Percentiles rank a stretch among this genome's conserved stretches.
These are phyloP conservation scores for Diaporthe citriasiana DNA, from an alignment of 2,329 filamentous ascomycete species.

Conservation along the genomic window DNA sequence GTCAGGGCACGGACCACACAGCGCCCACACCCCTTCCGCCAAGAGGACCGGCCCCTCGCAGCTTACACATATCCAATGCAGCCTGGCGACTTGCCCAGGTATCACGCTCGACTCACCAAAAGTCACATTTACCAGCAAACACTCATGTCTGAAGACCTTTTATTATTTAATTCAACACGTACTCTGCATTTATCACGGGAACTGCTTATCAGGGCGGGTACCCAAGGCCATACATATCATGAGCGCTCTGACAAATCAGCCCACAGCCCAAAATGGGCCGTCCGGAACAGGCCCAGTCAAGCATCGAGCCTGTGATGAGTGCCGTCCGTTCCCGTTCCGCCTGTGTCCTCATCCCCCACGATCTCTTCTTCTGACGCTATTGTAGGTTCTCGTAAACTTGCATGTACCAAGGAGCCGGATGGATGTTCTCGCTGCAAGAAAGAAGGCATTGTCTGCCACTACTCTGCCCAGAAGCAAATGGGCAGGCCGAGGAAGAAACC, in stretches of 20 bases:
- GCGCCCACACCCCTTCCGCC: background rate
- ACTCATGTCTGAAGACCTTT: background rate
- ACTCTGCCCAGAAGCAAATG: conserved; percentile 77
- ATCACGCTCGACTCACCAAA: no score
- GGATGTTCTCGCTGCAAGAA: conserved; percentile 72
- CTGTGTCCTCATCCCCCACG: conserved; percentile 17
- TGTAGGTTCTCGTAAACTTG: conserved; percentile 73
- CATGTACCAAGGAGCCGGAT: conserved; percentile 73
- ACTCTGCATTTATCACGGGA: background rate
- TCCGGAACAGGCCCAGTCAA: conserved; percentile 51
- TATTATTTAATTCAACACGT: background rate
- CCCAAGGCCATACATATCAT: background rate
- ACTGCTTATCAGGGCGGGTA: background rate
- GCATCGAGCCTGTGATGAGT: conserved; percentile 76
- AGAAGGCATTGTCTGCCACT: conserved; percentile 71
- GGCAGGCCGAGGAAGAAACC: conserved; percentile 73
- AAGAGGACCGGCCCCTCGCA: background rate
- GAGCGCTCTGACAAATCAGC: conserved; percentile 15
- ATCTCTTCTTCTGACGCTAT: conserved; percentile 46
- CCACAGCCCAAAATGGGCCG: background rate
- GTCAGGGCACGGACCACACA: background rate
- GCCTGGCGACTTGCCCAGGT: background rate
- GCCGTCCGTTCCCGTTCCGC: conserved; percentile 64
- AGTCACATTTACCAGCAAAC: background rate
- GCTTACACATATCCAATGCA: conserved; percentile 17